Base-by-base conservation (phyloP, 768 basidiomycete genomes). In the Tricholoma furcatifolium region DNA sequence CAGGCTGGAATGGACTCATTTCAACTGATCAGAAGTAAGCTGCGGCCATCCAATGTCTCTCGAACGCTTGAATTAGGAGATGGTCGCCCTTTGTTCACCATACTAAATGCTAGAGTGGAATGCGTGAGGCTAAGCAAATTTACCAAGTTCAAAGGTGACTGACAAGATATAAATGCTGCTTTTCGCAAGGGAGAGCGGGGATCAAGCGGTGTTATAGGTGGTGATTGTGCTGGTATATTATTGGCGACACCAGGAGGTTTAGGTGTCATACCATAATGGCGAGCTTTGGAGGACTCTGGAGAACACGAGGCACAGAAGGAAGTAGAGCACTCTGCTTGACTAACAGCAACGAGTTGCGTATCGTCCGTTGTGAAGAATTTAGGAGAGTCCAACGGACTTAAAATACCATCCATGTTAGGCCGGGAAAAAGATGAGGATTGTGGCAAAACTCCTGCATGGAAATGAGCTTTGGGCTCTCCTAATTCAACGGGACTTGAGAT, bases 341-440 rank as follows among this genome's bases (percentile, higher is more conserved):
- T 4, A 32, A 57, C 46, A 4, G 49, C 27, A 17, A 43, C 17
- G 20, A 27, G 34, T 11, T 43, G 43, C 31, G 21, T 35, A 10
- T 23, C 30, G 32, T 49, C 50, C 30, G 51, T 43, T 4, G 56
- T 54, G 15, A 51, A 53, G 17, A 53, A 47, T 15, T n/a, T 31
- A n/a, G 61, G 61, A 34, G 57, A 60, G 18, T 34, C 44, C 31
- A 60, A 42, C n/a, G 63, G 54, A 36, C 59, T 54, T 15, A 63
- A 42, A 17, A 53, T 45, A 11, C 41, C 24, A 43, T 50, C 49
- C 59, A 43, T 54, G 50, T 11, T 54, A 49, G 17, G 7, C 31
- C 31, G 3, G 14, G 20, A 20, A 38, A 15, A 41, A 41, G 18
- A 31, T n/a, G 41, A 14, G 23, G 41, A 23, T 18, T 30, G 15